These are phyloP conservation scores for Elongisporangium prolatum DNA, from an alignment of 352 stramenopile species.

Conservation along the genomic window DNA sequence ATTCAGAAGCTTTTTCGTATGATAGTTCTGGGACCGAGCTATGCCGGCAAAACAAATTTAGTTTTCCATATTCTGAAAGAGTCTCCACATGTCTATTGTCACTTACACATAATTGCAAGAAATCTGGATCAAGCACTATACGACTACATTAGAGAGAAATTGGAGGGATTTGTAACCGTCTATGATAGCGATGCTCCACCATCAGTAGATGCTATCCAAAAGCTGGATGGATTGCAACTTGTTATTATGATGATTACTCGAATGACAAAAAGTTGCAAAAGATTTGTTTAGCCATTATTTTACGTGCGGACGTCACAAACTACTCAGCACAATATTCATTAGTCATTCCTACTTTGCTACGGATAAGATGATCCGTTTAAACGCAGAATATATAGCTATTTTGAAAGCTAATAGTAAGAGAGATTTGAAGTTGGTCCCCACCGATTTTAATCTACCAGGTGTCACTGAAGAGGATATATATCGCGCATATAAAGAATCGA, in stretches of 20 bases:
- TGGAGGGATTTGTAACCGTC: slow-evolving; percentile 19
- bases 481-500: slow-evolving; percentile 20
- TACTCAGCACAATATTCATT: slow-evolving; percentile 26
- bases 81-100: slow-evolving; percentile 14
- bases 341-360: slow-evolving; percentile 21
- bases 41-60: too few species aligned
- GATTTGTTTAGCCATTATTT: slow-evolving; percentile 24
- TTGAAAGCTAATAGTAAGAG: slow-evolving; percentile 25
- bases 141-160: slow-evolving; percentile 21
- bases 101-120: slow-evolving; percentile 17
- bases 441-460: slow-evolving; percentile 20
- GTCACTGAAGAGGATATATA: slow-evolving; percentile 10
- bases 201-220: slow-evolving; percentile 20
- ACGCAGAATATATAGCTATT: slow-evolving; percentile 17
- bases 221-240: slow-evolving; percentile 12
- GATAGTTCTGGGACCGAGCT: too few species aligned
- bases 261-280: slow-evolving; percentile 27
- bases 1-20: too few species aligned
- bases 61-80: too few species aligned
- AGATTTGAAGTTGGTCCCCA: slow-evolving; percentile 22
- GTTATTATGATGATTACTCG: slow-evolving; percentile 28
- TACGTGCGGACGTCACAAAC: slow-evolving; percentile 19
- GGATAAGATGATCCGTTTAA: slow-evolving; percentile 33
- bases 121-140: slow-evolving; percentile 20
- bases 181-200: slow-evolving; percentile 11